Evolutionary conservation across 2,329 filamentous ascomycete genomes (phyloP).

Genomic region (Trichoderma sp.): DNA sequence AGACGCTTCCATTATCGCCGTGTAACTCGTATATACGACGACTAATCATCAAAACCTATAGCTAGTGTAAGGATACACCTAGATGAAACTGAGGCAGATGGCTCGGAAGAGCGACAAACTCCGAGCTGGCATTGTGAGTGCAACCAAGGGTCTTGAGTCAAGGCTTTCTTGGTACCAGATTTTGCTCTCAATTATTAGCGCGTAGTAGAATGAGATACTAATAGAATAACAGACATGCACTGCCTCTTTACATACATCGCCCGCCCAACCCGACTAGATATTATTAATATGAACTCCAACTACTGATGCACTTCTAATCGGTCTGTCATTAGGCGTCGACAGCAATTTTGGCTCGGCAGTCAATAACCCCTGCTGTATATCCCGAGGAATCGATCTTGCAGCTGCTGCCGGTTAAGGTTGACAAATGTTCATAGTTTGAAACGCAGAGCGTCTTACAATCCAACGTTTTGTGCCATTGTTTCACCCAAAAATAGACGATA

Average conservation of each 20-base stretch:
- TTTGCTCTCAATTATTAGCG: neutral
- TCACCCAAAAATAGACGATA: neutral
- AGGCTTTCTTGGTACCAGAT: neutral
- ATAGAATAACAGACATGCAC: neutral
- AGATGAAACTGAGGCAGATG: neutral
- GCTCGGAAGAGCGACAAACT: neutral
- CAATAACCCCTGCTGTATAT: neutral
- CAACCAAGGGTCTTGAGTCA: constrained; percentile 2
- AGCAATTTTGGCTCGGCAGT: neutral
- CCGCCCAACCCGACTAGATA: neutral
- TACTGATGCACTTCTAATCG: neutral
- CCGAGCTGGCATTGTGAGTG: neutral
- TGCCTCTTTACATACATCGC: neutral
- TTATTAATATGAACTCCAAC: neutral
- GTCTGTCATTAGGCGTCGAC: neutral
- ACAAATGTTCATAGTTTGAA: neutral
- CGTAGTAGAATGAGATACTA: neutral
- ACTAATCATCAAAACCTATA: neutral
- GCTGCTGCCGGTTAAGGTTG: neutral
- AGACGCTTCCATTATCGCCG: neutral
- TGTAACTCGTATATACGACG: neutral
- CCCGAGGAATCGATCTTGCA: neutral
- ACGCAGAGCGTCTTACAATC: neutral
- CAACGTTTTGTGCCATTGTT: neutral
- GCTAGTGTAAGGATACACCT: neutral